Percentiles rank a stretch among this genome's conserved stretches.
phyloP scores from a whole-genome alignment of 2,329 filamentous ascomycete genomes.

The Aspergillus viridinutans region DNA sequence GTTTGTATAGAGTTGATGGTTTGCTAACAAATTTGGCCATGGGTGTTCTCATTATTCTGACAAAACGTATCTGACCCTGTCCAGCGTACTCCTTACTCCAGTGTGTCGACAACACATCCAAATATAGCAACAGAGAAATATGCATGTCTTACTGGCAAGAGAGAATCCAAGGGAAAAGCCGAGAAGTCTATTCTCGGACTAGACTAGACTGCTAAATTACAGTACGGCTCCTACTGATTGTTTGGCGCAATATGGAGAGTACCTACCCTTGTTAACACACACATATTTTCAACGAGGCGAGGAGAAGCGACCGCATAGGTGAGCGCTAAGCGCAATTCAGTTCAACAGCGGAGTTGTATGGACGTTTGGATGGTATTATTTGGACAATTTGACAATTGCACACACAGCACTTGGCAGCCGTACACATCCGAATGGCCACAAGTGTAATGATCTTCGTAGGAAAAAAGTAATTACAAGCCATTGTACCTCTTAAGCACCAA shows the following conservation, averaged over 20 bases:
- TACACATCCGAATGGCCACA: neutral
- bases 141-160: neutral
- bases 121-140: neutral
- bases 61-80: neutral
- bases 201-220: neutral
- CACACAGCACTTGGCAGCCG: neutral
- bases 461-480: neutral
- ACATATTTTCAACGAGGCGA: neutral
- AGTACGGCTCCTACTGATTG: neutral
- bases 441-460: neutral
- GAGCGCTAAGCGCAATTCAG: neutral
- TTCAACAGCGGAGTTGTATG: neutral
- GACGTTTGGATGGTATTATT: no score
- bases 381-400: neutral
- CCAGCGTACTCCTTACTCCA: neutral
- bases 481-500: neutral
- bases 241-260: neutral
- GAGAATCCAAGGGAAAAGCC: neutral
- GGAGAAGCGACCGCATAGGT: neutral
- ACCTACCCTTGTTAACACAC: no score
- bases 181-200: neutral
- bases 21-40: no score
- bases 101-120: neutral
- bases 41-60: neutral
- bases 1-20: no score